Conservation (phyloP, 2,329 filamentous ascomycete species). For the Allantophomopsis lycopodina region DNA sequence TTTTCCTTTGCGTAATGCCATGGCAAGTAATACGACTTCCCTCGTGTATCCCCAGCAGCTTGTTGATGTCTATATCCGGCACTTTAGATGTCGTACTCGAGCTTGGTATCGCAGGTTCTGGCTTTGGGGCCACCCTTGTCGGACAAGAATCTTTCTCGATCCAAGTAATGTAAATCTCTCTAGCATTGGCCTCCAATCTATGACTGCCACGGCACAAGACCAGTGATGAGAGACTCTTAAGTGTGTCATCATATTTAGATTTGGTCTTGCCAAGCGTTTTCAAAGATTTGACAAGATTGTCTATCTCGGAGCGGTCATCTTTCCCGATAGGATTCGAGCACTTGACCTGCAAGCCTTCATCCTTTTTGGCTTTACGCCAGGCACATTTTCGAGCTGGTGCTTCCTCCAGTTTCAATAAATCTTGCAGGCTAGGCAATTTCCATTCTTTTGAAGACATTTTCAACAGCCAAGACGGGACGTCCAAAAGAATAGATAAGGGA, state of each 20-base stretch:
- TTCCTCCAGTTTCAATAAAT: too few species aligned
- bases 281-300: too few species aligned
- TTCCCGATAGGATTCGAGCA: too few species aligned
- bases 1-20: background rate
- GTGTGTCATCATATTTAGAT: background rate
- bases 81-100: background rate
- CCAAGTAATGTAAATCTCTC: background rate
- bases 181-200: background rate
- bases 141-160: background rate
- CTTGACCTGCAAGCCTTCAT: too few species aligned
- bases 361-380: too few species aligned
- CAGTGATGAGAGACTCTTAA: background rate
- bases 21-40: background rate
- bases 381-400: too few species aligned
- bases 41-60: background rate
- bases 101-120: background rate
- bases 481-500: too few species aligned
- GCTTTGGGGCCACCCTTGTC: background rate
- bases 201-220: background rate
- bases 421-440: too few species aligned
- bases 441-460: too few species aligned
- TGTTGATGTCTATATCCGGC: background rate
- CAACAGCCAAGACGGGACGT: too few species aligned
- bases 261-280: too few species aligned
- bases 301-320: too few species aligned